Percentiles rank a stretch among this genome's conserved stretches.
Evolutionary conservation across 2,329 filamentous ascomycete genomes (phyloP).

Genomic region (Spiromastix sp.): DNA sequence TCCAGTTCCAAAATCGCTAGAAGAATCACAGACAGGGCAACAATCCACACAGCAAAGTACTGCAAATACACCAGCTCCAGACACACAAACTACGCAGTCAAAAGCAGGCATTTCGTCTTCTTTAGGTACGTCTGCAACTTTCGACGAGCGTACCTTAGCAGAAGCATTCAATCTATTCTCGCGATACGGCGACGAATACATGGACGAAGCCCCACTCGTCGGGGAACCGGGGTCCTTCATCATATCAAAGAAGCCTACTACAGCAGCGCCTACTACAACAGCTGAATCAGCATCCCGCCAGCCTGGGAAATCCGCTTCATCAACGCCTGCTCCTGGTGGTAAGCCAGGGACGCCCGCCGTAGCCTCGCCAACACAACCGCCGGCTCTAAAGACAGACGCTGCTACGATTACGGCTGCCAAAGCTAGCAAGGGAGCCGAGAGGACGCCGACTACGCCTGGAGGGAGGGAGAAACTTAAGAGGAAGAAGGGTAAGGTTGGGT

Average conservation of each 20-base stretch:
- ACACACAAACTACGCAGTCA: slow-evolving; percentile 17
- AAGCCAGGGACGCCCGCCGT: slow-evolving; percentile 9
- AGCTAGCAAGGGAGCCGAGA: slow-evolving; percentile 24
- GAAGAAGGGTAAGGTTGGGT: slow-evolving; percentile 23
- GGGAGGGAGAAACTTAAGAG: slow-evolving; percentile 23
- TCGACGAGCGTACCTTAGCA: slow-evolving; percentile 31
- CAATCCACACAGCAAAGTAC: slow-evolving; percentile 35
- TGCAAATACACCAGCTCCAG: slow-evolving; percentile 37
- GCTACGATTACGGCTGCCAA: slow-evolving; percentile 13
- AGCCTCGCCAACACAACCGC: slow-evolving; percentile 1
- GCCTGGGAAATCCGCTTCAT: slow-evolving; percentile 3
- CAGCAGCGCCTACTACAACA: slow-evolving; percentile 7
- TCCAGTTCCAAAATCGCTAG: slow-evolving; percentile 32
- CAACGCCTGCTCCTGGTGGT: slow-evolving; percentile 8
- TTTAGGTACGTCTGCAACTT: slow-evolving; percentile 7
- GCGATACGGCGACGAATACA: slow-evolving; percentile 49
- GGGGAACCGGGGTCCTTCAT: slow-evolving; percentile 55
- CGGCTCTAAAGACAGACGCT: slow-evolving; percentile 17
- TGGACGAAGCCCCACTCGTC: slow-evolving; percentile 52
- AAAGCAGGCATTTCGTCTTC: slow-evolving; percentile 15
- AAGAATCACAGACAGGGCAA: slow-evolving; percentile 22
- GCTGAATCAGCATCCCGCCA: slow-evolving; percentile 1
- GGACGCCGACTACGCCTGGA: slow-evolving; percentile 20
- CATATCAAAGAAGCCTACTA: slow-evolving; percentile 30
- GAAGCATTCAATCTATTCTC: slow-evolving; percentile 43